Base-by-base conservation (phyloP, 1,284 basidiomycete species). In the Irpex rosettiformis region DNA sequence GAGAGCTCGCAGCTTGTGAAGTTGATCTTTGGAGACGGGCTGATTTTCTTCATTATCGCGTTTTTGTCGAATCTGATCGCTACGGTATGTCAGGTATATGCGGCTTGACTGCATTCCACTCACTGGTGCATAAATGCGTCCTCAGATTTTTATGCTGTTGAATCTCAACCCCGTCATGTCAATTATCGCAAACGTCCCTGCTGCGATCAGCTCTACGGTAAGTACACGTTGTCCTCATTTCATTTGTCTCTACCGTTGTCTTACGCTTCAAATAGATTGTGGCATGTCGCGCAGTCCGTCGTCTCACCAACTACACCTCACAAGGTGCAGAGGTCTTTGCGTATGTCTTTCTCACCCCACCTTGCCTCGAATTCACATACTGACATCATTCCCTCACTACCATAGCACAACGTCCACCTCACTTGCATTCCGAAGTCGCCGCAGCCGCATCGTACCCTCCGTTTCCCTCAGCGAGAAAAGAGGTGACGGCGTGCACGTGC, bases 11-110 rank as follows among this genome's bases (percentile, higher is more conserved):
- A 75, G 52, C 81, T 90, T 25, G 81, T 88, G 40, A 76, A 73
- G 29, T 77, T 89, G 58, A 85, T 90, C 60, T 89, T 90, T 67
- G 73, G 75, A 5, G 88, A 89, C 64, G 87, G 88, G 11, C 68
- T 91, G 54, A 85, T 89, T 56, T 91, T 84, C 73, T 91, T 91
- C 69, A 71, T 83, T 59, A 82, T 90, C 57, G 89, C 87, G 84
- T 89, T 90, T 71, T 66, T 88, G 60, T 77, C 84, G 10, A 89
- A 89, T 68, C 64, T 86, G 61, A 66, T 88, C 47, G 86, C 88
- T 13, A 89, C 86, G 33, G 84, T 86, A 24, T 65, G 75, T 59
- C 13, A 2, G 25, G 40, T 13, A 42, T 11, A 42, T 16, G 22
- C 18, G n/a, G 24, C 18, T 24, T 24, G 48, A 28, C 24, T 18